Evolutionary conservation across 208 protist species (phyloP).

Genomic region (Sergeia podlipaevii): DNA sequence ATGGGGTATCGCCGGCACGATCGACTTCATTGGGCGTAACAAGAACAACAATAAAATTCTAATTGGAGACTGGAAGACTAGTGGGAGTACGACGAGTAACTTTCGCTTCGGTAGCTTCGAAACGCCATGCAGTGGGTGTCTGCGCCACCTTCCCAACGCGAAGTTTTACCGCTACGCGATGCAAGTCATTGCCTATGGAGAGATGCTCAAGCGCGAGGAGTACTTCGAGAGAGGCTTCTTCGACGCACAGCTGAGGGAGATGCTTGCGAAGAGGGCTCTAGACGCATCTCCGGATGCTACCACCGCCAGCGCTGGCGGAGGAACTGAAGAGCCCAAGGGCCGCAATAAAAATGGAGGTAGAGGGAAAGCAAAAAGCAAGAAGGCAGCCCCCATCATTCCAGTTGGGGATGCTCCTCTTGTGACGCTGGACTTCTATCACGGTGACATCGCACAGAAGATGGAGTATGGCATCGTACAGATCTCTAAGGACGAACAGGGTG

Average conservation of each 20-base stretch:
- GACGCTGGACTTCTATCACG: constrained; percentile 15
- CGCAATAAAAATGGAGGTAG: too few relatives aligned
- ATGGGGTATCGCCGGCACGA: constrained; percentile 74
- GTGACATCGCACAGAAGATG: constrained; percentile 20
- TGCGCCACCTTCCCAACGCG: constrained; percentile 79
- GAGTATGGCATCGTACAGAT: constrained; percentile 86
- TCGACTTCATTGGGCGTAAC: constrained; percentile 79
- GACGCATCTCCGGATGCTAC: too few relatives aligned
- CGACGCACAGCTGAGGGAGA: constrained; percentile 25
- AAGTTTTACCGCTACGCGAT: constrained; percentile 84
- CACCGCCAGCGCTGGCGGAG: too few relatives aligned
- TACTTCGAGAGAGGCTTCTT: constrained; percentile 73
- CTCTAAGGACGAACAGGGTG: constrained; percentile 59
- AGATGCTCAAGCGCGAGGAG: constrained; percentile 57
- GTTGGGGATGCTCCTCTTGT: constrained; percentile 5
- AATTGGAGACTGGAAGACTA: constrained; percentile 89
- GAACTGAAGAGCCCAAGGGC: too few relatives aligned
- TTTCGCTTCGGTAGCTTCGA: constrained; percentile 85
- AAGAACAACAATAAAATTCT: constrained; percentile 50
- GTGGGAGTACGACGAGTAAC: constrained; percentile 54
- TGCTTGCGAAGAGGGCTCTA: too few relatives aligned
- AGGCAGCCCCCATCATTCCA: background rate
- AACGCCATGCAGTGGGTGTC: constrained; percentile 49
- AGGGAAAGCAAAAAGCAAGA: constrained; percentile 11
- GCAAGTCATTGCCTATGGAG: constrained; percentile 79